Conservation (phyloP, 163 green algal genomes). For the Scenedesmus sp. region DNA sequence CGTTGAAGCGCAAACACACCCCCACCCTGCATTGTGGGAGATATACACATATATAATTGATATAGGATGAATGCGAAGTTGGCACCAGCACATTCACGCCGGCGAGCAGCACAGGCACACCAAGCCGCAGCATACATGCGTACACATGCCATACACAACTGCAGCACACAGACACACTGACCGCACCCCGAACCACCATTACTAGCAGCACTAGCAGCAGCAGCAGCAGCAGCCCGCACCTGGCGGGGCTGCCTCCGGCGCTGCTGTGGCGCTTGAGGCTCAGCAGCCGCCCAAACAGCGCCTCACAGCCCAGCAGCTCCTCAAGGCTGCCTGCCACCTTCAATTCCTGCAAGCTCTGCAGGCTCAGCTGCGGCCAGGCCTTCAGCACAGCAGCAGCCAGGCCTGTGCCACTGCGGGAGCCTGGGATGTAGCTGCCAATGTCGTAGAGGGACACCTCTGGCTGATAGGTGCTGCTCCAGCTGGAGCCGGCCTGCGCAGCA, state of each 20-base stretch:
- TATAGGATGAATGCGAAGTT: too few species aligned
- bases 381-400: not conserved
- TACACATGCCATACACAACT: not conserved
- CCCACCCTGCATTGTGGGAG: conserved; percentile 23
- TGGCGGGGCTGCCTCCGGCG: not conserved
- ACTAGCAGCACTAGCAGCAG: not conserved
- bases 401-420: not conserved
- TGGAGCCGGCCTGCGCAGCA: not conserved
- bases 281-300: conserved; percentile 23
- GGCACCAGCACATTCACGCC: not conserved
- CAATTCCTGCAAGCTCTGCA: not conserved
- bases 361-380: not conserved
- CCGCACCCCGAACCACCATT: not conserved
- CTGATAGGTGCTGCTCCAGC: not conserved
- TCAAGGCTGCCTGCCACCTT: not conserved
- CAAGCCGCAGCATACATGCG: not conserved
- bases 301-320: conserved; percentile 16
- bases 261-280: not conserved
- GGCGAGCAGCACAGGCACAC: conserved; percentile 13
- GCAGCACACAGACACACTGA: not conserved
- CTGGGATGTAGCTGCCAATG: not conserved
- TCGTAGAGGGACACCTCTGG: not conserved
- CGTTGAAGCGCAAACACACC: not conserved
- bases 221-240: not conserved
- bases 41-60: not conserved